Conservation (phyloP, 805 yeast species). For the Metschnikowia gelsemii region DNA sequence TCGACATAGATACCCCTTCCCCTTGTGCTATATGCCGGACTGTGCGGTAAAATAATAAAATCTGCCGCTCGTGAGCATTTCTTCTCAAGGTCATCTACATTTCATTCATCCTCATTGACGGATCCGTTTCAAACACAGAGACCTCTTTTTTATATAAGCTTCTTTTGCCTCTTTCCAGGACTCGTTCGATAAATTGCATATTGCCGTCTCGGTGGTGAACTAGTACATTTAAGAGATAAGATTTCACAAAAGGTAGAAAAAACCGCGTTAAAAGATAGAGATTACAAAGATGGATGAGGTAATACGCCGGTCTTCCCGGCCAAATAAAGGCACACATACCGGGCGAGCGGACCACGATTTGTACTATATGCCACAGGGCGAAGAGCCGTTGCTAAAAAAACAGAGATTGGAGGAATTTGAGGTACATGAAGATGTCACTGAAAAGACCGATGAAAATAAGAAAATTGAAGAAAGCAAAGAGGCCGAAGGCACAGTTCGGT, state of each 20-base stretch:
- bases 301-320: conserved; percentile 35
- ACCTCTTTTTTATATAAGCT: not conserved
- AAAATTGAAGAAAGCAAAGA: not conserved
- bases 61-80: conserved; percentile 1
- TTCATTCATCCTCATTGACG: not conserved
- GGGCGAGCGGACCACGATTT: conserved; percentile 28
- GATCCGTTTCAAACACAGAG: not conserved
- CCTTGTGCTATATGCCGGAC: not conserved
- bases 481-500: conserved; percentile 48
- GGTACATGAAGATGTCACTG: conserved; percentile 1
- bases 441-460: not conserved
- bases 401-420: not conserved
- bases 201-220: too few species aligned
- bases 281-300: conserved; percentile 14
- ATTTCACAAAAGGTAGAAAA: too few species aligned
- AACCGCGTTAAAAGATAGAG: too few species aligned
- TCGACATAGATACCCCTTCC: too few species aligned
- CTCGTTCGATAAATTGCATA: too few species aligned
- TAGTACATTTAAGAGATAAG: not conserved
- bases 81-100: not conserved
- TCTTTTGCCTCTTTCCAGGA: too few species aligned
- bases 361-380: conserved; percentile 14
- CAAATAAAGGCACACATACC: conserved; percentile 42
- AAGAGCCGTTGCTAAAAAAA: conserved; percentile 12
- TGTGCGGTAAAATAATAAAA: not conserved